Base-by-base conservation (phyloP, 306 rosid species). In the Trichosanthes cucumerina region DNA sequence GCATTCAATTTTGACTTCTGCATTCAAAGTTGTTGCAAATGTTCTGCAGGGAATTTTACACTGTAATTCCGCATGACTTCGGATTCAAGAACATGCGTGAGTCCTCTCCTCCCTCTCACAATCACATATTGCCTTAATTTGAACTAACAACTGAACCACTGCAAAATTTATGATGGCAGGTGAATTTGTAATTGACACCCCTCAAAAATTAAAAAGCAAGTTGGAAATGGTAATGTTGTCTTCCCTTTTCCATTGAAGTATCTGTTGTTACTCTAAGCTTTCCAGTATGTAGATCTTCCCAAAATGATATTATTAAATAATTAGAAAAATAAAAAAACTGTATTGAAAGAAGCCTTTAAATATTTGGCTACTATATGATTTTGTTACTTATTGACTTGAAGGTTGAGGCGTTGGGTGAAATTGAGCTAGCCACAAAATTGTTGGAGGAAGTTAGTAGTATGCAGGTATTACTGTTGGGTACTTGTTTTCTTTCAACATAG, bases 321-420 rank as follows among this genome's bases (percentile, higher is more conserved):
- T 50, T 10, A 74, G 10, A 12, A 28, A 49, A 74, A 53, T 74
- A 16, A 74, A n/a, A n/a, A n/a, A 74, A 15, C n/a, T 74, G 28
- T 23, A 1, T 33, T 50, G 58, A 74, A 31, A 50, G 63, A 52
- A 50, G 2, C 14, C 58, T 28, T 50, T 50, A 23, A 26, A 47
- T 23, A 69, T 70, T 41, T 70, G 9, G 56, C 76, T 70, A 38
- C 18, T 24, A 70, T 65, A 19, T 9, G 5, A 26, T 34, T 49
- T 8, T 31, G 60, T 50, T 26, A 47, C 39, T 28, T 28, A 50
- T 10, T 83, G 79, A 64, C 79, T 78, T 86, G 83, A 82, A 95
- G 99, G 98, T 96, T 81, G 99, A 96, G 85, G 97, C 99, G 68
- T 92, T 96, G 49, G 85, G 85, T 80, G 96, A 96, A 85, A 96